These are phyloP conservation scores for Gymnopilus dilepis DNA, from an alignment of 768 basidiomycete genomes.

Conservation along the genomic window DNA sequence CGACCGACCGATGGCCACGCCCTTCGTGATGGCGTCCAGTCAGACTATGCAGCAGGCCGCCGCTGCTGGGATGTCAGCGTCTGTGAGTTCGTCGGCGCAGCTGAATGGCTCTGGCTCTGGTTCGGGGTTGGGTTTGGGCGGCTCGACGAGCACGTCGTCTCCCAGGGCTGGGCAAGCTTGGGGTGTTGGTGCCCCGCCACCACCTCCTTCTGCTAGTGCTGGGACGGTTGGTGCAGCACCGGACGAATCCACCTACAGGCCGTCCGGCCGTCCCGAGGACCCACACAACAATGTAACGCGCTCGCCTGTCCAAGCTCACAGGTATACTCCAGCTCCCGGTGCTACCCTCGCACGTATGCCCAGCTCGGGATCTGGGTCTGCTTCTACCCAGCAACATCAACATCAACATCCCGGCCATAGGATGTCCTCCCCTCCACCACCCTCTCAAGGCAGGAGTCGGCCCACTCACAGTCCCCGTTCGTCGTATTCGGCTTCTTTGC, in stretches of 20 bases:
- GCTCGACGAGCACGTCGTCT: conserved; percentile 35
- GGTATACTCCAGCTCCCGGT: conserved; percentile 27
- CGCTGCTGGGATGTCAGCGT: conserved; percentile 15
- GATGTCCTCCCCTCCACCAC: conserved; percentile 32
- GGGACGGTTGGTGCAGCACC: too few species aligned
- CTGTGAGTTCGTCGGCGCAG: too few species aligned
- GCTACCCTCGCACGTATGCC: conserved; percentile 31
- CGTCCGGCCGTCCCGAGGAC: conserved; percentile 36
- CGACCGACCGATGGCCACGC: conserved; percentile 57
- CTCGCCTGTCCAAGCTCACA: conserved; percentile 51
- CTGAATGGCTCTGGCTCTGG: conserved; percentile 30
- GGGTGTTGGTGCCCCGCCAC: conserved; percentile 32
- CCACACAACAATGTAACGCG: conserved; percentile 36
- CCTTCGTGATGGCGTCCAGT: conserved; percentile 58
- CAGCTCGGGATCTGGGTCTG: too few species aligned
- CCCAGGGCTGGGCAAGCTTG: conserved; percentile 38
- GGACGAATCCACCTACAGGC: conserved; percentile 36
- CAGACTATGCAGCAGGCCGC: conserved; percentile 41
- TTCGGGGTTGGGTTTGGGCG: conserved; percentile 16
- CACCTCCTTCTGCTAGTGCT: conserved; percentile 29
- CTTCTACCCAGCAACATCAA: conserved; percentile 28
- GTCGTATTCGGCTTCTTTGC: conserved; percentile 25
- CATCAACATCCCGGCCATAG: too few species aligned
- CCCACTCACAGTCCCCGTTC: conserved; percentile 31
- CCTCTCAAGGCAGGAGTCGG: conserved; percentile 26